Evolutionary conservation across 2,329 filamentous ascomycete species (phyloP), one percentile per base, ranked within the genome.

Genomic region (Ascosphaera acerosa): DNA sequence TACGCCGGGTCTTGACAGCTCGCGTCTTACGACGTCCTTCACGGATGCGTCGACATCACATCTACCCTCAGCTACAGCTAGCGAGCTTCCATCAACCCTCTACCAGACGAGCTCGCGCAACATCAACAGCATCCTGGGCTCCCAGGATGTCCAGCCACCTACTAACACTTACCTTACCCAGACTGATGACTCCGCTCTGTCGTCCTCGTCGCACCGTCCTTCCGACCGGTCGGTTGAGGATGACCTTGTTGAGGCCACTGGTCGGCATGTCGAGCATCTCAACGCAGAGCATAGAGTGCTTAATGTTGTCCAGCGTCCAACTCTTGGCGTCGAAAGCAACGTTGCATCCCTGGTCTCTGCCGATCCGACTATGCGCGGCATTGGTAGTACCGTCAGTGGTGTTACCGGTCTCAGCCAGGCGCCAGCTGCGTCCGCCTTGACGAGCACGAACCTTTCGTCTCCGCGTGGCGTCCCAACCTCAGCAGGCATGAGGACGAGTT

Each of bases 301-400:
- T n/a, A n/a, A n/a, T n/a, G n/a, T n/a, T n/a, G n/a, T n/a, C n/a
- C n/a, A n/a, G n/a, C n/a, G n/a, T n/a, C 45, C 46, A 18, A 48
- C 66, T 2, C 46, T 70, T 19, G 78, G 66, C 2, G 70, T 90
- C 0, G 82, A 92, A 50, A 92, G 82, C 10, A 76, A 76, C 6
- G 82, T 94, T 7, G 84, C 84, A 5, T 92, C 82, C 10, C 58
- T 94, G 30, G 26, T 28, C 16, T 28, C 26, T 6, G 5, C 26
- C 5, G n/a, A n/a, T n/a, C n/a, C n/a, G 26, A 15, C n/a, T 7
- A 28, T 14, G 12, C 12, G 6, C 6, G n/a, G 5, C 26, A 28
- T 5, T 28, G 26, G 12, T 6, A 28, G 26, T 28, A 15, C 26
- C 5, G 7, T 28, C 5, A 28, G 26, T 12, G 26, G 6, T 28